Conservation (phyloP, 2,329 filamentous ascomycete species). For the Penicillium capsulatum region DNA sequence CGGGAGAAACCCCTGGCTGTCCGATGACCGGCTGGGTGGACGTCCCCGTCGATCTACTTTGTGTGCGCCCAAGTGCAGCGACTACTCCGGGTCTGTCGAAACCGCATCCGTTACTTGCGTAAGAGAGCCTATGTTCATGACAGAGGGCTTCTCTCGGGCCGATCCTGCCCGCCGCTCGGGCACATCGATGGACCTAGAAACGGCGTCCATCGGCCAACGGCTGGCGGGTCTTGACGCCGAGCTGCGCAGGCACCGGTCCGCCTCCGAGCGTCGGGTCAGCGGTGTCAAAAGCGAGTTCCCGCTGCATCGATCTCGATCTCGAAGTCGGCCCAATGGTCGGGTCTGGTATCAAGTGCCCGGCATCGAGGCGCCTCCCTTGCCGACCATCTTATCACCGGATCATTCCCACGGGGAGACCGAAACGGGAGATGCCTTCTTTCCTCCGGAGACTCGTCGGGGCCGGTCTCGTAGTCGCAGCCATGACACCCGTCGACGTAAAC, state of each 20-base stretch:
- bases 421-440: not conserved
- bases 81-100: constrained; percentile 13
- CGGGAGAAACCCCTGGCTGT: constrained; percentile 6
- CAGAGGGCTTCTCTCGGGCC: too few species aligned
- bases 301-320: constrained; percentile 13
- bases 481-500: constrained; percentile 17
- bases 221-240: not conserved
- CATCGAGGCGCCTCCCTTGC: constrained; percentile 19
- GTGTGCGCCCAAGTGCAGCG: constrained; percentile 22
- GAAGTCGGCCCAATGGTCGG: constrained; percentile 11
- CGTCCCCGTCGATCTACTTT: constrained; percentile 21
- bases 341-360: constrained; percentile 17
- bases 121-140: too few species aligned
- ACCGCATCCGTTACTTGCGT: not conserved
- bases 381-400: constrained; percentile 19
- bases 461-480: constrained; percentile 24
- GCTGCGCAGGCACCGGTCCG: constrained; percentile 9
- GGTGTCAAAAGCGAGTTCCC: not conserved
- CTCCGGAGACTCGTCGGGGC: constrained; percentile 19
- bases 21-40: constrained; percentile 1
- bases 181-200: constrained; percentile 7
- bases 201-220: constrained; percentile 5
- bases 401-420: constrained; percentile 3
- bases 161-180: constrained; percentile 3
- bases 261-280: constrained; percentile 11